Evolutionary conservation across 192 early-diverging fungal species (phyloP).

Genomic region (Coemansia sp.): DNA sequence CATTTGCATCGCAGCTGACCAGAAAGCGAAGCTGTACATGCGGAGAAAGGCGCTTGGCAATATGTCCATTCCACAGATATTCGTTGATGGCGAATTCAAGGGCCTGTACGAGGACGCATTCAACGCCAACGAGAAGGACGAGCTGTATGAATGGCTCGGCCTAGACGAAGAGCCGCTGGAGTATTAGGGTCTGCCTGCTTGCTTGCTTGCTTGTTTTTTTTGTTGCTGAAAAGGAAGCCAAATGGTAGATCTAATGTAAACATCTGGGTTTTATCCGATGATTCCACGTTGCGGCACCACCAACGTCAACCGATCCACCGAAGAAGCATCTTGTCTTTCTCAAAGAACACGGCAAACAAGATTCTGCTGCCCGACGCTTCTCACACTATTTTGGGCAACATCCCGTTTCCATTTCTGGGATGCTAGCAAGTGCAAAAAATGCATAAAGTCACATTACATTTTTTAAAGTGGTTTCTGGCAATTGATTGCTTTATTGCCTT

Average conservation of each 20-base stretch:
- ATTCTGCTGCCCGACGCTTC: no score
- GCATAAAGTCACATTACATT: background rate
- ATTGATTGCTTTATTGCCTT: background rate
- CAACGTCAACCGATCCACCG: no score
- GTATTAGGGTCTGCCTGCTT: constrained; percentile 9
- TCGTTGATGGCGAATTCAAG: constrained; percentile 55
- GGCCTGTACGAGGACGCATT: constrained; percentile 55
- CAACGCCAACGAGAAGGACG: constrained; percentile 50
- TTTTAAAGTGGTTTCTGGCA: no score
- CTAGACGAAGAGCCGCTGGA: constrained; percentile 56
- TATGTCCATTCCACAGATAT: constrained; percentile 56
- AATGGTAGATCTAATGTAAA: no score
- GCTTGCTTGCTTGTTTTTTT: background rate
- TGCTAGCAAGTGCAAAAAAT: background rate
- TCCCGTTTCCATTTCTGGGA: background rate
- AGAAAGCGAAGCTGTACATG: constrained; percentile 55
- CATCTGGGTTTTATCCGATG: no score
- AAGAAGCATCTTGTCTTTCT: no score
- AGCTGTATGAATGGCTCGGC: constrained; percentile 55
- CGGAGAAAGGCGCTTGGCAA: constrained; percentile 53
- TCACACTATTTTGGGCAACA: no score
- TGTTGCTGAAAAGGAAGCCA: no score
- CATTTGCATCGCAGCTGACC: constrained; percentile 55
- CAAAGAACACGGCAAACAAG: no score
- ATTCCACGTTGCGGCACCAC: no score